Evolutionary conservation across 371 early-diverging fungal species (phyloP).

Genomic region (Chytridiales sp.): DNA sequence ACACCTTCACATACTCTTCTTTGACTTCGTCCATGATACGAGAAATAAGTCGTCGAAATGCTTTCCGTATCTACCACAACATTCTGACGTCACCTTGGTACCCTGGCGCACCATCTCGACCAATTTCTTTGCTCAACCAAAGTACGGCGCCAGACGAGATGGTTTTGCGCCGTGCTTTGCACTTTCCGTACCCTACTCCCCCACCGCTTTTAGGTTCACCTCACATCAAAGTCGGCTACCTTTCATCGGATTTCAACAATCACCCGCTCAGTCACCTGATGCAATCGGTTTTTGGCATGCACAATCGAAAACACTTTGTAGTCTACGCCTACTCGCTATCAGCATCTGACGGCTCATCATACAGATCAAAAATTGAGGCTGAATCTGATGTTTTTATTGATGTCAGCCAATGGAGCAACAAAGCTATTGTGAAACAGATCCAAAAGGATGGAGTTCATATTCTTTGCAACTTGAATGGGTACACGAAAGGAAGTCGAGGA

Average conservation of each 20-base stretch:
- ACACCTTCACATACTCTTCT: constrained; percentile 85
- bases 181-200: constrained; percentile 52
- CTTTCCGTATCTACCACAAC: constrained; percentile 36
- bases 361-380: constrained; percentile 78
- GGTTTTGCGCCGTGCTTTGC: constrained; percentile 3
- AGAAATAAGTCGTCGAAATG: constrained; percentile 81
- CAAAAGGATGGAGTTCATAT: constrained; percentile 79
- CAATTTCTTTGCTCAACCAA: constrained; percentile 4
- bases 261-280: constrained; percentile 90
- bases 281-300: constrained; percentile 93
- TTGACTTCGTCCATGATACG: constrained; percentile 79
- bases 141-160: background rate
- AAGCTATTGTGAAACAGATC: constrained; percentile 71
- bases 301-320: constrained; percentile 66
- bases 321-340: constrained; percentile 85
- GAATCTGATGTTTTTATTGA: constrained; percentile 78
- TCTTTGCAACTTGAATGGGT: constrained; percentile 87
- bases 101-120: constrained; percentile 35
- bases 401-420: constrained; percentile 70
- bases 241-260: constrained; percentile 90
- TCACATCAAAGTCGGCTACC: constrained; percentile 71
- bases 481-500: constrained; percentile 91
- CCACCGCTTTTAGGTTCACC: constrained; percentile 72
- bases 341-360: constrained; percentile 65
- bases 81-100: constrained; percentile 37